A percentile compares a stretch with the other conserved stretches of the same genome.
Evolutionary conservation across 495 filamentous ascomycete species (phyloP).

Genomic region (Neurospora africana): DNA sequence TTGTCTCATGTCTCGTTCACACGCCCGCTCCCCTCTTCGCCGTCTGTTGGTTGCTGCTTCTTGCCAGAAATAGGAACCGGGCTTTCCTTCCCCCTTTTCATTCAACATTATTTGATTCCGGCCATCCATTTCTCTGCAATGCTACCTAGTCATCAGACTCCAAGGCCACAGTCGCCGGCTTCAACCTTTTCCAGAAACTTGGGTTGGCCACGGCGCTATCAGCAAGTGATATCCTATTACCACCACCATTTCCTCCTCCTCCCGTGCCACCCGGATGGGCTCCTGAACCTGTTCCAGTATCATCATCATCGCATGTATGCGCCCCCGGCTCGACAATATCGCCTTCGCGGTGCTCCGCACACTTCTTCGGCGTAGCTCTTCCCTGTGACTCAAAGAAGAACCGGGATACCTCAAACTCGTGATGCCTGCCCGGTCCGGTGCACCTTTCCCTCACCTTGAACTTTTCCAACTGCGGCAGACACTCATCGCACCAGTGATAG

Average conservation of each 20-base stretch:
- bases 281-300: not conserved
- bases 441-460: not conserved
- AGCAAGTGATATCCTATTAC: not conserved
- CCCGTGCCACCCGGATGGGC: no score
- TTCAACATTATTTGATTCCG: no score
- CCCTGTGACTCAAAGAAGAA: slow-evolving; percentile 2
- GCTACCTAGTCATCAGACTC: no score
- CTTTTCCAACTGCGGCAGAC: slow-evolving; percentile 22
- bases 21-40: no score
- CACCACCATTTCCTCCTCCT: not conserved
- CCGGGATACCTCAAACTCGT: not conserved
- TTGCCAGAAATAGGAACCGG: no score
- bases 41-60: no score
- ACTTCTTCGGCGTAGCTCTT: not conserved
- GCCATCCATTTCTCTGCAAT: no score
- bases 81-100: no score
- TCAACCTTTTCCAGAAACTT: no score
- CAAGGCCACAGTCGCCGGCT: no score
- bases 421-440: not conserved
- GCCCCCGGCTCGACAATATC: not conserved
- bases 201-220: not conserved
- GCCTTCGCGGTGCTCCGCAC: not conserved
- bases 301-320: not conserved
- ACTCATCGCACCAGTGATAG: slow-evolving; percentile 19
- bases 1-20: no score